Evolutionary conservation across 345 rosid species (phyloP), one percentile per base, ranked within the genome.

Genomic region (Gossypium turneri): DNA sequence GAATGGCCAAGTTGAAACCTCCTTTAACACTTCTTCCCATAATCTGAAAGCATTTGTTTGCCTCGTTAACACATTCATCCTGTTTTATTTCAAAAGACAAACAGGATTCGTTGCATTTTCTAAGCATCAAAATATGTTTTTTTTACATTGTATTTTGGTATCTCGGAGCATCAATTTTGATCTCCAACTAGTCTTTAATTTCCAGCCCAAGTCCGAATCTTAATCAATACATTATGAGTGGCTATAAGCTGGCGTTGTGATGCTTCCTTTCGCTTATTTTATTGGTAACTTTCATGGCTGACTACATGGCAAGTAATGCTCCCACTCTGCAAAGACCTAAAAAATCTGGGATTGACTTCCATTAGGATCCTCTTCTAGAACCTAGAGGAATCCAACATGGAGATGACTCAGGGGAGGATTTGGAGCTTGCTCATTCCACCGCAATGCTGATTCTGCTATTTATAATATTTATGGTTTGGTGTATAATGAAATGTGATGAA

Each of bases 371-470:
- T 48, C 15, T 12, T 12, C 4, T 48, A 12, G 52, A 48, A 48
- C 52, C 17, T 10, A 16, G 52, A 48, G 52, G 52, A 48, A 2
- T 15, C 52, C 52, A 48, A 48, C 52, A 48, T 48, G 52, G 52
- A 10, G 52, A 48, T 48, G 52, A 48, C 52, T 48, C 52, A 48
- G 15, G 13, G 52, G 0, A 48, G 52, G 66, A 64, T 22, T 22
- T 24, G 63, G 63, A 58, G 34, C 63, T 58, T 58, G 20, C 63
- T 58, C 63, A 58, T 58, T 22, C 38, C 41, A 64, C 50, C n/a
- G 25, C 24, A 41, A 12, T 9, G 48, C 68, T 41, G 22, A 17
- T n/a, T n/a, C 44, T 61, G 20, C 20, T 13, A 8, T 7, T 61
- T 27, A 7, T 16, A 6, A 63, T 34, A 38, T 38, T 34, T 8